Conservation (phyloP, 495 filamentous ascomycete species). For the Penicillium subrubescens region DNA sequence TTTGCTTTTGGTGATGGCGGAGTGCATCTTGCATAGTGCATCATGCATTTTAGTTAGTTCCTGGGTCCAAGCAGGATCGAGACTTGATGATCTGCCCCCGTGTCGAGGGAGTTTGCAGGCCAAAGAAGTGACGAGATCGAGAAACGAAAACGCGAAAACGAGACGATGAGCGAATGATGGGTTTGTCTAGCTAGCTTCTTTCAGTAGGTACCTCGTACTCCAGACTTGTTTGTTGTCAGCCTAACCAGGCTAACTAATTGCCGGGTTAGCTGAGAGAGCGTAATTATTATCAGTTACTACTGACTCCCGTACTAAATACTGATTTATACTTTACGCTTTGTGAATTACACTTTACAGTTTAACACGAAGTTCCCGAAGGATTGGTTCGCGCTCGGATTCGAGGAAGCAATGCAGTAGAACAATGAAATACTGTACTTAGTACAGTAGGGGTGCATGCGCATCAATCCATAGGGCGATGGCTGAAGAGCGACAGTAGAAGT, state of each 20-base stretch:
- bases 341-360: slow-evolving; percentile 10
- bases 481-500: neutral
- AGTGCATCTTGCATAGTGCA: neutral
- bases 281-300: neutral
- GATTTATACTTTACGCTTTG: neutral
- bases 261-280: neutral
- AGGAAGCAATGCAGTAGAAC: neutral
- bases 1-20: slow-evolving; percentile 1
- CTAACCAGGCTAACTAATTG: neutral
- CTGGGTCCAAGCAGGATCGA: neutral
- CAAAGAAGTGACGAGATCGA: neutral
- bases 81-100: neutral
- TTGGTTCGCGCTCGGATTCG: slow-evolving; percentile 1
- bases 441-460: neutral
- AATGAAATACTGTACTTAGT: neutral
- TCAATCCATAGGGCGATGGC: neutral
- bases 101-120: neutral
- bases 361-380: slow-evolving; percentile 3
- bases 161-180: neutral
- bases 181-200: neutral
- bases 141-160: neutral
- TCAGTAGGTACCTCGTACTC: neutral
- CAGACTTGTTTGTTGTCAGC: neutral
- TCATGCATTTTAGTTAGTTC: neutral
- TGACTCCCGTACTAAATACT: neutral